Evolutionary conservation across 2,329 filamentous ascomycete genomes (phyloP).

Genomic region (Aspergillus nomiae): DNA sequence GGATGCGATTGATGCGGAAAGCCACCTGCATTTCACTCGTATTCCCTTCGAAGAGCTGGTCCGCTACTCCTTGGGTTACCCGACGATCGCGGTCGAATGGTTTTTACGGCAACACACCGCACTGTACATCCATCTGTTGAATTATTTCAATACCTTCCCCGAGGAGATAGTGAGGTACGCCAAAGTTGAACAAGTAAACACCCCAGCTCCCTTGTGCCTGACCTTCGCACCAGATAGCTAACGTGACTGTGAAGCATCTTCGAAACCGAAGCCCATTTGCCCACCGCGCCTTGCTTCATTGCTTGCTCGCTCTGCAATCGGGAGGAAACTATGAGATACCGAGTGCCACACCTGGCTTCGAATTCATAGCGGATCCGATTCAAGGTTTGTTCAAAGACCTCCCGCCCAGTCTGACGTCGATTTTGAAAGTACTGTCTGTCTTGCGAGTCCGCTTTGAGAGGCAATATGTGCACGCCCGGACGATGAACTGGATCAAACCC

Average conservation of each 20-base stretch:
- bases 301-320: slow-evolving; percentile 28
- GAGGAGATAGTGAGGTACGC: slow-evolving; percentile 34
- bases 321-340: slow-evolving; percentile 17
- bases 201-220: neutral
- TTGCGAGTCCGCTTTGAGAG: slow-evolving; percentile 37
- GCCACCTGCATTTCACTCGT: slow-evolving; percentile 41
- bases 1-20: slow-evolving; percentile 39
- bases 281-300: slow-evolving; percentile 36
- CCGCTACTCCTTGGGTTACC: slow-evolving; percentile 41
- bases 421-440: slow-evolving; percentile 41
- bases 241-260: slow-evolving; percentile 31
- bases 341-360: slow-evolving; percentile 25
- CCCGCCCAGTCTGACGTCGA: slow-evolving; percentile 30
- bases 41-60: slow-evolving; percentile 45
- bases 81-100: slow-evolving; percentile 37
- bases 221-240: neutral
- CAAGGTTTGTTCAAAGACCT: slow-evolving; percentile 39
- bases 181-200: slow-evolving; percentile 40
- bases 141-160: slow-evolving; percentile 34
- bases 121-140: slow-evolving; percentile 35
- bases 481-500: slow-evolving; percentile 37
- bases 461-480: slow-evolving; percentile 35
- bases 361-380: slow-evolving; percentile 42
- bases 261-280: slow-evolving; percentile 41
- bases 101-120: slow-evolving; percentile 42